phyloP scores from a whole-genome alignment of 1,284 basidiomycete species.

The Fomitopsis palustris region DNA sequence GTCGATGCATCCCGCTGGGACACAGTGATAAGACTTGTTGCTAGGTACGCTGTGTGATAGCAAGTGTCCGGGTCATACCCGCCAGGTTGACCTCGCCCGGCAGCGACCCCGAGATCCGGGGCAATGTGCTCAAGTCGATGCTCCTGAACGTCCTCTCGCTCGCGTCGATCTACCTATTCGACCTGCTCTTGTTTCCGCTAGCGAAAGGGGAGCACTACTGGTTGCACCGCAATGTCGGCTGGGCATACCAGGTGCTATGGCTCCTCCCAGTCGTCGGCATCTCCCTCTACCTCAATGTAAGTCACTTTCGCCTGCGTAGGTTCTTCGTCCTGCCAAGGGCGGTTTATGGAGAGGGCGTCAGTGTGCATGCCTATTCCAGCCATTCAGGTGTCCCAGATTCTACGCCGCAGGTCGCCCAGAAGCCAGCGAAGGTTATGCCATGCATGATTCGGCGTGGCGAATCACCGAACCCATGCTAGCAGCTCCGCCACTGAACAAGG shows the following conservation, averaged over 20 bases:
- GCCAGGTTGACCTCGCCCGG: neutral
- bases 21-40: constrained; percentile 51
- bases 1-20: constrained; percentile 72
- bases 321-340: neutral
- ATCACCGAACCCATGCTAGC: too few species aligned
- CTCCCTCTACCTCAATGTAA: constrained; percentile 75
- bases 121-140: constrained; percentile 68
- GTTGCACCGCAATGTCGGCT: constrained; percentile 67
- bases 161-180: constrained; percentile 68
- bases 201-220: constrained; percentile 58
- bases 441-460: neutral
- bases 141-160: constrained; percentile 68
- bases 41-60: constrained; percentile 32
- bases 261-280: constrained; percentile 66
- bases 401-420: too few species aligned
- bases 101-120: constrained; percentile 72
- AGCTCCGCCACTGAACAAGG: too few species aligned
- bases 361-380: too few species aligned
- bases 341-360: too few species aligned
- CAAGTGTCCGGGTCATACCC: neutral
- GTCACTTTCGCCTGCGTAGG: constrained; percentile 23
- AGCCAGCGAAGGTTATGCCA: too few species aligned
- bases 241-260: constrained; percentile 76
- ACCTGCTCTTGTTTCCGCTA: constrained; percentile 68
- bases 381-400: too few species aligned